These are phyloP conservation scores for Paramarasmius palmivorus DNA, from an alignment of 1,284 basidiomycete species.

Conservation along the genomic window DNA sequence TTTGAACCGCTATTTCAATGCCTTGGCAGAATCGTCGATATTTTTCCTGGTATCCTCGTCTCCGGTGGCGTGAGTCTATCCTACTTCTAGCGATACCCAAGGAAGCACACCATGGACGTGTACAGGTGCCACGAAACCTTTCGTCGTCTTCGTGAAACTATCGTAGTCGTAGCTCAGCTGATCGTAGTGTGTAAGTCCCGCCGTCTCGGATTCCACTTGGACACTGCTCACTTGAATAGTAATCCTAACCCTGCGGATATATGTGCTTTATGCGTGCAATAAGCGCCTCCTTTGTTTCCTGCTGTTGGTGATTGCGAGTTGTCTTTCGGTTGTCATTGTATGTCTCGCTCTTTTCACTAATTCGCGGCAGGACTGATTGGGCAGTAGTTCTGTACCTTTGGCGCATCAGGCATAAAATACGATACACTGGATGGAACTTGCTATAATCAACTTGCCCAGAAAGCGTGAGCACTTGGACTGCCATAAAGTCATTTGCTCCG, in stretches of 20 bases:
- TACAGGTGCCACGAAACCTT: neutral
- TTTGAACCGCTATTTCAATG: slow-evolving; percentile 6
- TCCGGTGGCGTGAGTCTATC: no score
- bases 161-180: slow-evolving; percentile 2
- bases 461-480: neutral
- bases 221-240: neutral
- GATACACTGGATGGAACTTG: neutral
- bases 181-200: slow-evolving; percentile 1
- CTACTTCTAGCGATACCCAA: no score
- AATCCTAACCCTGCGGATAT: slow-evolving; percentile 6
- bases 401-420: neutral
- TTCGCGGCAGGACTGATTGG: neutral
- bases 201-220: neutral
- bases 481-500: neutral
- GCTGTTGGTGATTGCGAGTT: neutral
- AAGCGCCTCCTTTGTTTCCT: slow-evolving; percentile 4
- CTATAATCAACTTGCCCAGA: neutral
- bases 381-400: neutral
- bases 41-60: no score
- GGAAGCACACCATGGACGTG: no score
- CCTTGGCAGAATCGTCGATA: neutral
- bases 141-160: neutral
- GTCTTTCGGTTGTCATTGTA: slow-evolving; percentile 2
- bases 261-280: slow-evolving; percentile 7
- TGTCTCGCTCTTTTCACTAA: neutral